Evolutionary conservation across 1,284 basidiomycete genomes (phyloP).

Genomic region (Malassezia globosa): DNA sequence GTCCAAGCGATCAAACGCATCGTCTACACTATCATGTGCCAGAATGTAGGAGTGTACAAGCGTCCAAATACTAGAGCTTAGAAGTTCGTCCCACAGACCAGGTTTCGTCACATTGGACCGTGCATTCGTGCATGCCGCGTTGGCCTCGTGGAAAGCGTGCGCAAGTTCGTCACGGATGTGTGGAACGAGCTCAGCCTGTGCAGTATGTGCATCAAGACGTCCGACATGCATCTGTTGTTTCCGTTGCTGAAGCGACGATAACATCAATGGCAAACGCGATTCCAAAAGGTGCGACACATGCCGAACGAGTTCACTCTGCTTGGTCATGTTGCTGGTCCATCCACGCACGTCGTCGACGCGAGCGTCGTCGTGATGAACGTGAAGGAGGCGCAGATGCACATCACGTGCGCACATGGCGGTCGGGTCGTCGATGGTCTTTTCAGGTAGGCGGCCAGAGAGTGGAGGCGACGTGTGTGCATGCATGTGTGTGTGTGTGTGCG

Average conservation of each 20-base stretch:
- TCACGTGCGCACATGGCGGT: background rate
- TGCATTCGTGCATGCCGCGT: background rate
- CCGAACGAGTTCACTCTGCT: background rate
- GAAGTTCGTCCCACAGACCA: slow-evolving; percentile 5
- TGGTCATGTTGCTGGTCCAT: background rate
- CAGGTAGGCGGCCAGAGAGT: no score
- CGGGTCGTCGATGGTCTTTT: no score
- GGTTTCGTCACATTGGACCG: background rate
- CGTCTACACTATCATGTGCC: background rate
- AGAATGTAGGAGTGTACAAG: background rate
- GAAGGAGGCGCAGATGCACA: background rate
- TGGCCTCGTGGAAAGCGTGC: background rate
- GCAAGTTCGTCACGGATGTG: background rate
- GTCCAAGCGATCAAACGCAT: slow-evolving; percentile 25
- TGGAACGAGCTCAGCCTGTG: background rate
- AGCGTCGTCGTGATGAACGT: no score
- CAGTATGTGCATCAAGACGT: background rate
- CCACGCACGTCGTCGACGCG: background rate
- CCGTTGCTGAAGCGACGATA: background rate
- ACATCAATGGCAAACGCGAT: background rate
- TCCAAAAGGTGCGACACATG: background rate
- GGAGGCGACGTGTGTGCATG: no score
- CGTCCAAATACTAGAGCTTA: background rate
- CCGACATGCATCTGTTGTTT: background rate
- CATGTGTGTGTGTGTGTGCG: no score